phyloP scores from a whole-genome alignment of 257 asterid genomes.

The Asclepias syriaca region DNA sequence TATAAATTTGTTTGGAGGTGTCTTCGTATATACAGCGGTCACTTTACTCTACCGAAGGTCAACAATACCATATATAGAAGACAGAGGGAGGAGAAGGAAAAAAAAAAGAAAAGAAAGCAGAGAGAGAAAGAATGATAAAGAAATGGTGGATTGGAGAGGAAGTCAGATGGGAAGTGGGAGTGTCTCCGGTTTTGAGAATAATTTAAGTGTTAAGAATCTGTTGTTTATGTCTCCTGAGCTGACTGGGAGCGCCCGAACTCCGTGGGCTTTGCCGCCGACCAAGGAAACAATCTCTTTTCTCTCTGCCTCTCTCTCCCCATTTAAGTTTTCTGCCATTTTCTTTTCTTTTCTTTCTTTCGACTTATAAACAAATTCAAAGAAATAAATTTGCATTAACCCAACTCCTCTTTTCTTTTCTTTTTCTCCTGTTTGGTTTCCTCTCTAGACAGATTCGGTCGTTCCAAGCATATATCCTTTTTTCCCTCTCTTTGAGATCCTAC shows the following conservation, averaged over 20 bases:
- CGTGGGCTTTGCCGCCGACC: slow-evolving; percentile 90
- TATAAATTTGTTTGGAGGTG: too few relatives aligned
- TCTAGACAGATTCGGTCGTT: slow-evolving; percentile 76
- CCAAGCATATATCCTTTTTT: slow-evolving; percentile 37
- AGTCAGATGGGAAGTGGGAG: slow-evolving; percentile 45
- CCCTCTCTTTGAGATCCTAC: slow-evolving; percentile 47
- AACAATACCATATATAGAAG: neutral
- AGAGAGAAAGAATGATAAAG: too few relatives aligned
- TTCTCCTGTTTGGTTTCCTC: slow-evolving; percentile 39
- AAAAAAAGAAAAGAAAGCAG: slow-evolving; percentile 9
- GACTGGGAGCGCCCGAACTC: slow-evolving; percentile 71
- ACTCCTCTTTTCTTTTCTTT: slow-evolving; percentile 13
- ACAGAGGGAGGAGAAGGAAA: neutral
- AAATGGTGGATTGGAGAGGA: slow-evolving; percentile 41
- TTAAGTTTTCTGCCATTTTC: slow-evolving; percentile 53
- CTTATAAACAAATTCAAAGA: neutral
- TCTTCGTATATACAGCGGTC: too few relatives aligned
- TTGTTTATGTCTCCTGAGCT: slow-evolving; percentile 74
- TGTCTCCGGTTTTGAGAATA: slow-evolving; percentile 50
- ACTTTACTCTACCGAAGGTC: too few relatives aligned
- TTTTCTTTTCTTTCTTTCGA: slow-evolving; percentile 21
- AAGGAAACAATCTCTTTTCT: slow-evolving; percentile 62
- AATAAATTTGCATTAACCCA: slow-evolving; percentile 24
- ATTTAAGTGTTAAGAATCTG: slow-evolving; percentile 59
- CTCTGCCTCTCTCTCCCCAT: slow-evolving; percentile 53